These are phyloP conservation scores for Telopea speciosissima DNA, from an alignment of 177 flowering plant species.

Conservation along the genomic window DNA sequence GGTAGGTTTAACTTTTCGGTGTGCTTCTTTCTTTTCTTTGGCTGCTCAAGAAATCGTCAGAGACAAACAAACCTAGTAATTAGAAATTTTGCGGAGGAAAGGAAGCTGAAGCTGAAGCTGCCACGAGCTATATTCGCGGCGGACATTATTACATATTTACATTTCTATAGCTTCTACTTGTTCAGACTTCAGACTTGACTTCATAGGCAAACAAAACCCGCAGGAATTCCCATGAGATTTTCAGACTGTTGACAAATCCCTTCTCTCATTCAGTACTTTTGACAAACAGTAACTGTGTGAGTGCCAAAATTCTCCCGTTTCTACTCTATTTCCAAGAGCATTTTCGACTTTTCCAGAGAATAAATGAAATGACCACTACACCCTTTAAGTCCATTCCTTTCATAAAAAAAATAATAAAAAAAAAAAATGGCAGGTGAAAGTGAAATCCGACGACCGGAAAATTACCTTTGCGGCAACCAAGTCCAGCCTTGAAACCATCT, in stretches of 20 bases:
- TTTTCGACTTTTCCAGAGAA: too few relatives aligned
- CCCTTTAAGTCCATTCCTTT: neutral
- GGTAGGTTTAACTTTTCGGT: too few relatives aligned
- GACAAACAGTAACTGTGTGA: too few relatives aligned
- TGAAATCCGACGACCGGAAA: neutral
- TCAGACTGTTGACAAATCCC: too few relatives aligned
- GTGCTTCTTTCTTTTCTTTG: neutral
- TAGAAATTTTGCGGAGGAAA: neutral
- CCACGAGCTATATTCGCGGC: neutral
- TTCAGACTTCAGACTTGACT: neutral
- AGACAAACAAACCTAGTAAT: neutral
- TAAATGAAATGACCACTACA: too few relatives aligned
- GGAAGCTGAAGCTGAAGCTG: too few relatives aligned
- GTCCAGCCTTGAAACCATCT: slow-evolving; percentile 56
- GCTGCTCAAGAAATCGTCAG: neutral
- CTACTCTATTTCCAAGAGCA: too few relatives aligned
- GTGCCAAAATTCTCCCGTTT: too few relatives aligned
- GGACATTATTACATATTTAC: neutral
- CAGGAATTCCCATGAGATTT: too few relatives aligned
- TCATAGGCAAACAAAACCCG: too few relatives aligned
- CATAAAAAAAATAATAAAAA: too few relatives aligned
- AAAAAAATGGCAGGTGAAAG: neutral
- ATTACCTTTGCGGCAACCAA: slow-evolving; percentile 59
- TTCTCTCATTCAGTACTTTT: too few relatives aligned
- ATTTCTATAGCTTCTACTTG: neutral